These are phyloP conservation scores for Botryosphaeria dothidea DNA, from an alignment of 2,329 filamentous ascomycete species.

Conservation along the genomic window DNA sequence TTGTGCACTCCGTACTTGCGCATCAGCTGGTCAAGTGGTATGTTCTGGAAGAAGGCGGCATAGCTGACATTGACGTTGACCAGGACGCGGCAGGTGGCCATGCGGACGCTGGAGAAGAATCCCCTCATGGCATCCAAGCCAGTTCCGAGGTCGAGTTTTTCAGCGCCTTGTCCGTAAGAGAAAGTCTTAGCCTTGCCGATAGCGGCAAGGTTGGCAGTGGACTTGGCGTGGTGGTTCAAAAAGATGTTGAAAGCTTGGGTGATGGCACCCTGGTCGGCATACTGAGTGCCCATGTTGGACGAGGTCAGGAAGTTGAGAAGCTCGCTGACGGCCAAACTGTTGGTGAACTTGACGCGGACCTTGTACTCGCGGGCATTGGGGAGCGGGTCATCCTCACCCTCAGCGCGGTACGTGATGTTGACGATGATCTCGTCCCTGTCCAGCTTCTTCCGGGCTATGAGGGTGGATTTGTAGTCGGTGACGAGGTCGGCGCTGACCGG, in stretches of 20 bases:
- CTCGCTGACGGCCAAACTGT: slow-evolving; percentile 33
- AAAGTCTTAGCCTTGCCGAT: slow-evolving; percentile 51
- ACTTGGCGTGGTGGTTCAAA: slow-evolving; percentile 51
- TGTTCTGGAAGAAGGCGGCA: slow-evolving; percentile 57
- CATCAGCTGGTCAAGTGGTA: slow-evolving; percentile 39
- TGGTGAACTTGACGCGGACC: slow-evolving; percentile 26
- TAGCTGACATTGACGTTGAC: slow-evolving; percentile 65
- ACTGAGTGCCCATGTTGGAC: slow-evolving; percentile 36
- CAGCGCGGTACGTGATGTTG: slow-evolving; percentile 30
- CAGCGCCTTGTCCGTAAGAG: slow-evolving; percentile 20
- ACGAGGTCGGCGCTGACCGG: neutral
- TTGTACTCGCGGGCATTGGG: slow-evolving; percentile 22
- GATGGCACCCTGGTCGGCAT: slow-evolving; percentile 49
- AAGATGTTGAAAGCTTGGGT: slow-evolving; percentile 62
- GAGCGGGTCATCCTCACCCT: slow-evolving; percentile 24
- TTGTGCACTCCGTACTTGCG: slow-evolving; percentile 24
- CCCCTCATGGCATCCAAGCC: slow-evolving; percentile 61
- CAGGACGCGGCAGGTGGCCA: slow-evolving; percentile 58
- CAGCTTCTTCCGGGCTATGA: slow-evolving; percentile 1
- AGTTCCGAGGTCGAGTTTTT: slow-evolving; percentile 39
- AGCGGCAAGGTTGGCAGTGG: slow-evolving; percentile 40
- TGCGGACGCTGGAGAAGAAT: slow-evolving; percentile 63
- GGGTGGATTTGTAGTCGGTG: slow-evolving; percentile 10
- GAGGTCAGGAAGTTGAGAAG: slow-evolving; percentile 48
- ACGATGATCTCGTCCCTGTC: slow-evolving; percentile 15